A percentile compares a stretch with the other conserved stretches of the same genome.
These are phyloP conservation scores for Entomortierella parvispora DNA, from an alignment of 192 early-diverging fungal species.

Conservation along the genomic window DNA sequence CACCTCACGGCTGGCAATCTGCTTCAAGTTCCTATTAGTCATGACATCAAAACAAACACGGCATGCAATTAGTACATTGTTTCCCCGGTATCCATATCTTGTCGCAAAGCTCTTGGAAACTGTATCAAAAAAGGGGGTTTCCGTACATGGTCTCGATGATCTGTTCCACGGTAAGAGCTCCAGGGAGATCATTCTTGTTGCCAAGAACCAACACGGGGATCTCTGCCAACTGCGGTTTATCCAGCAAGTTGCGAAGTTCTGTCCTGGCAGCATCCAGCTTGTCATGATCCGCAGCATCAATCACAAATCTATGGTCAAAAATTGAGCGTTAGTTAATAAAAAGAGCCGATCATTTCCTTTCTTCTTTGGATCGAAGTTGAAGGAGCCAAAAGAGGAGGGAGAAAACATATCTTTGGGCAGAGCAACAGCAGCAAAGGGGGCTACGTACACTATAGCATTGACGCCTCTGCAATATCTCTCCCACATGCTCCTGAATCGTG, in stretches of 20 bases:
- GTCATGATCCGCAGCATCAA: slow-evolving; percentile 95
- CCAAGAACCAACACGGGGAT: slow-evolving; percentile 98
- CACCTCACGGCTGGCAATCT: slow-evolving; percentile 93
- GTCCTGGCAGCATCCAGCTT: slow-evolving; percentile 92
- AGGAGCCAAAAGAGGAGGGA: no score
- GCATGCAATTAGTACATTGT: no score
- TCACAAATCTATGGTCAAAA: slow-evolving; percentile 87
- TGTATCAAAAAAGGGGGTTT: no score
- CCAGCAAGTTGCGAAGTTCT: slow-evolving; percentile 90
- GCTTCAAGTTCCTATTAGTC: slow-evolving; percentile 77
- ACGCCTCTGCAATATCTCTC: slow-evolving; percentile 89
- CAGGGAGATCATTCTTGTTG: slow-evolving; percentile 97
- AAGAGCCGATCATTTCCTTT: background rate
- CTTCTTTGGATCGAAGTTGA: background rate
- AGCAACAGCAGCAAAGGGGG: background rate
- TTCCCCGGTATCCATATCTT: no score
- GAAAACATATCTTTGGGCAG: no score
- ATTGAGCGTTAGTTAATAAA: background rate
- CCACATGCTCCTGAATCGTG: slow-evolving; percentile 98
- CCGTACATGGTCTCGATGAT: slow-evolving; percentile 91
- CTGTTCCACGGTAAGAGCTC: slow-evolving; percentile 87
- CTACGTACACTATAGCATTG: slow-evolving; percentile 93
- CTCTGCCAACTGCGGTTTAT: slow-evolving; percentile 91
- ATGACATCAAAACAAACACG: slow-evolving; percentile 1
- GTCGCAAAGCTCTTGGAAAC: no score